These are phyloP conservation scores for Lasiosphaeria hispida DNA, from an alignment of 495 filamentous ascomycete genomes.

Conservation along the genomic window DNA sequence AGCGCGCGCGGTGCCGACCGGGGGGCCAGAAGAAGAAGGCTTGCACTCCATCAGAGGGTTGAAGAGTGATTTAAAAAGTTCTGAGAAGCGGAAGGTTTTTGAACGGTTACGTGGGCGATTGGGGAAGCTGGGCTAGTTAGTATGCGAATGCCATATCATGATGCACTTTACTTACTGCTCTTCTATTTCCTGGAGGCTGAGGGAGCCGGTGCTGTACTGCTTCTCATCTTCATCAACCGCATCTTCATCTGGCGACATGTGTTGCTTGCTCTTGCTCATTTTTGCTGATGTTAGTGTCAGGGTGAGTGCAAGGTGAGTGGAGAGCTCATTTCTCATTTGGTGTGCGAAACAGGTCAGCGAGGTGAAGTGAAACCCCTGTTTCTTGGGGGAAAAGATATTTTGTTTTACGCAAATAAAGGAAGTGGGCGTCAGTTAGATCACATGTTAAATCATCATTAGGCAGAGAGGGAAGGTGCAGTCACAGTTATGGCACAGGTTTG, in stretches of 20 bases:
- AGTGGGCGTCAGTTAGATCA: too few relatives aligned
- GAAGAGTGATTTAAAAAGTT: constrained; percentile 75
- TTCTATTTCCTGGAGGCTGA: constrained; percentile 57
- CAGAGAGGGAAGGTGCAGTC: too few relatives aligned
- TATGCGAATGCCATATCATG: neutral
- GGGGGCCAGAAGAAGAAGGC: constrained; percentile 62
- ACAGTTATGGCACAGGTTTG: too few relatives aligned
- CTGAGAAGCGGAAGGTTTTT: constrained; percentile 77
- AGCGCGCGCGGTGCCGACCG: constrained; percentile 21
- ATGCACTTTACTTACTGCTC: constrained; percentile 51
- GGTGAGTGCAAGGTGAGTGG: too few relatives aligned
- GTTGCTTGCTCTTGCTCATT: constrained; percentile 27
- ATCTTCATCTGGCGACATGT: constrained; percentile 47
- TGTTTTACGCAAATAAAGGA: too few relatives aligned
- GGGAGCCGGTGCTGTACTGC: constrained; percentile 44
- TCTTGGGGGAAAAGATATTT: too few relatives aligned
- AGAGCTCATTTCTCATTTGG: too few relatives aligned
- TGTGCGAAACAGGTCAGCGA: too few relatives aligned
- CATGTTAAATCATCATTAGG: too few relatives aligned
- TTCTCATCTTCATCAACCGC: constrained; percentile 50
- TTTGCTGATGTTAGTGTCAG: neutral
- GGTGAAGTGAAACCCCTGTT: too few relatives aligned
- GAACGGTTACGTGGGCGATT: constrained; percentile 79
- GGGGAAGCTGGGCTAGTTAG: constrained; percentile 62
- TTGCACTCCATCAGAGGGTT: constrained; percentile 82